Conservation (phyloP, 768 basidiomycete species). For the Postia placenta region DNA sequence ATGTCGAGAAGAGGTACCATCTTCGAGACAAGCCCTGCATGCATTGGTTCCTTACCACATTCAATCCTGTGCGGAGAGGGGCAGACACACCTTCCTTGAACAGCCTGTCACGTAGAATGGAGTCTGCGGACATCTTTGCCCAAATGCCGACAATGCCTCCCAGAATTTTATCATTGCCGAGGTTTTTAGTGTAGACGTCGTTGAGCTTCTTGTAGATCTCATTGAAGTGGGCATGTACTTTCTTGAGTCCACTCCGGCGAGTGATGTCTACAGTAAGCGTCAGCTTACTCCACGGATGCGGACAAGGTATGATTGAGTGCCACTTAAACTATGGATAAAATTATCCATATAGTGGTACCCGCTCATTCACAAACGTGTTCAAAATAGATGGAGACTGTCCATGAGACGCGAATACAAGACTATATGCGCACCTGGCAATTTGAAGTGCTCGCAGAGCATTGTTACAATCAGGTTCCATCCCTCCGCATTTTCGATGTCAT, state of each 20-base stretch:
- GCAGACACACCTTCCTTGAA: conserved; percentile 10
- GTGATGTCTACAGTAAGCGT: conserved; percentile 40
- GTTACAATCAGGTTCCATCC: conserved; percentile 44
- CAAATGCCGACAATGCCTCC: conserved; percentile 13
- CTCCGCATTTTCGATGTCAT: conserved; percentile 40
- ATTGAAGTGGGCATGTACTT: conserved; percentile 51
- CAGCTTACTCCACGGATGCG: too few relatives aligned
- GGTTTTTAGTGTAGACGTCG: conserved; percentile 34
- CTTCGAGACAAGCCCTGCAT: conserved; percentile 51
- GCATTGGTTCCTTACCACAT: neutral
- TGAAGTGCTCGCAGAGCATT: conserved; percentile 42
- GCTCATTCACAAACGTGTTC: too few relatives aligned
- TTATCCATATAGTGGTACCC: too few relatives aligned
- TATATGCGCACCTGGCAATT: conserved; percentile 54
- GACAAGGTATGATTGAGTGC: too few relatives aligned
- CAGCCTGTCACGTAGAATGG: conserved; percentile 12
- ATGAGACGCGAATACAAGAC: neutral
- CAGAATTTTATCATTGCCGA: conserved; percentile 36
- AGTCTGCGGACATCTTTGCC: conserved; percentile 13
- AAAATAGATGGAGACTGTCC: too few relatives aligned
- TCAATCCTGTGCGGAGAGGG: neutral
- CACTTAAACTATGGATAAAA: too few relatives aligned
- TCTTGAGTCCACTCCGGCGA: conserved; percentile 51
- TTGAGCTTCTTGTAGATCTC: conserved; percentile 43
- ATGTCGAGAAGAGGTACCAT: conserved; percentile 48